phyloP scores from a whole-genome alignment of 2,329 filamentous ascomycete genomes.

The Massarina eburnea region DNA sequence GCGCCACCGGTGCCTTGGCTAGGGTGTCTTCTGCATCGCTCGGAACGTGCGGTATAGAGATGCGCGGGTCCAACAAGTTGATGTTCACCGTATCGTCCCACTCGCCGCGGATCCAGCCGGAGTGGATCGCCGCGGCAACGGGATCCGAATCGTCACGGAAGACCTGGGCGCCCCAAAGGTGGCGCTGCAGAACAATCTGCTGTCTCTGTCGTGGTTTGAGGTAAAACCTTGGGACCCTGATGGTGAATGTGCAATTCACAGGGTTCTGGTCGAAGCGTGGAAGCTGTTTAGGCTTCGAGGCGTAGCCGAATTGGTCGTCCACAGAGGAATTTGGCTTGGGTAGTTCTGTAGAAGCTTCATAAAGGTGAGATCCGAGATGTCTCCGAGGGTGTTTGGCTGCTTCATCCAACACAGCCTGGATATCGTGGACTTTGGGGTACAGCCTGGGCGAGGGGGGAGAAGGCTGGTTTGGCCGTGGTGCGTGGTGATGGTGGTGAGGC shows the following conservation, averaged over 20 bases:
- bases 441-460: conserved; percentile 53
- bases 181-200: conserved; percentile 78
- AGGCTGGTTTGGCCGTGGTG: conserved; percentile 27
- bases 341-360: conserved; percentile 65
- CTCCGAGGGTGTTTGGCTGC: conserved; percentile 70
- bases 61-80: conserved; percentile 61
- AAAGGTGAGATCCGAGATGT: conserved; percentile 83
- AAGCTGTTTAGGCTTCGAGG: conserved; percentile 67
- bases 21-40: conserved; percentile 47
- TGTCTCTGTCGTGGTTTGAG: conserved; percentile 70
- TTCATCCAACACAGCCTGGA: conserved; percentile 64
- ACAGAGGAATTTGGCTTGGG: conserved; percentile 45
- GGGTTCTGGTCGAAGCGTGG: conserved; percentile 76
- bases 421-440: conserved; percentile 62
- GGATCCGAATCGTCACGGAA: conserved; percentile 97
- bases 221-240: conserved; percentile 82
- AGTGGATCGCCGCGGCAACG: conserved; percentile 88
- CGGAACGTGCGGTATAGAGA: conserved; percentile 48
- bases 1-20: conserved; percentile 49
- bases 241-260: conserved; percentile 80
- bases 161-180: conserved; percentile 89
- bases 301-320: conserved; percentile 60
- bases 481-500: conserved; percentile 39
- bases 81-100: conserved; percentile 79
- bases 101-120: conserved; percentile 87